Conservation (phyloP, 495 filamentous ascomycete species). For the Penicillium chermesinum region DNA sequence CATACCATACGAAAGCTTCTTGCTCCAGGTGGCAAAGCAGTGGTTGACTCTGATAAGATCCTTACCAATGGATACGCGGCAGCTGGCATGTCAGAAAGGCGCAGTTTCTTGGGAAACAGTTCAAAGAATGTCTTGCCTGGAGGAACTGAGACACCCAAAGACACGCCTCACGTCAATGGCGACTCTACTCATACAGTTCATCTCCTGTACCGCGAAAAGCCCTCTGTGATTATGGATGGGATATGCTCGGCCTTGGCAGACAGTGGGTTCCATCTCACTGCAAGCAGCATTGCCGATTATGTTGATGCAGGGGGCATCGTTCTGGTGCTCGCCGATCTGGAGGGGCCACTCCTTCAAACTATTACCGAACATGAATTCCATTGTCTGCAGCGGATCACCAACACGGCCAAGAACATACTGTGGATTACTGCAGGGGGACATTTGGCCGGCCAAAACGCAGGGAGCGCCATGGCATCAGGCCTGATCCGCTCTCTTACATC, state of each 20-base stretch:
- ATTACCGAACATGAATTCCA: neutral
- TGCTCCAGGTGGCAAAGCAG: neutral
- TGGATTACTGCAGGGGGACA: neutral
- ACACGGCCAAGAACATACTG: neutral
- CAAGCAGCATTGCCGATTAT: neutral
- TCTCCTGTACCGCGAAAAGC: neutral
- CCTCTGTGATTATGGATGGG: neutral
- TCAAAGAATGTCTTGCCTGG: neutral
- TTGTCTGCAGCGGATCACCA: neutral
- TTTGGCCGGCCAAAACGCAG: neutral
- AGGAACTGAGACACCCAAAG: neutral
- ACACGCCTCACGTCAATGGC: neutral
- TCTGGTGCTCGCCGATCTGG: neutral
- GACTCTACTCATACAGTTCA: neutral
- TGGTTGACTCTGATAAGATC: neutral
- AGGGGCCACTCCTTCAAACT: neutral
- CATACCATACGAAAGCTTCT: neutral
- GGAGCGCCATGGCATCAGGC: neutral
- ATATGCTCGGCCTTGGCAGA: neutral
- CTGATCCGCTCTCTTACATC: neutral
- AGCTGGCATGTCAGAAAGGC: neutral
- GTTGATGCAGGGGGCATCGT: neutral
- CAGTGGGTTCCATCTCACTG: neutral
- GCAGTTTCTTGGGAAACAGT: neutral
- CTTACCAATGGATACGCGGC: neutral